Conservation (phyloP, 1,284 basidiomycete genomes). For the Trametes hirsuta region DNA sequence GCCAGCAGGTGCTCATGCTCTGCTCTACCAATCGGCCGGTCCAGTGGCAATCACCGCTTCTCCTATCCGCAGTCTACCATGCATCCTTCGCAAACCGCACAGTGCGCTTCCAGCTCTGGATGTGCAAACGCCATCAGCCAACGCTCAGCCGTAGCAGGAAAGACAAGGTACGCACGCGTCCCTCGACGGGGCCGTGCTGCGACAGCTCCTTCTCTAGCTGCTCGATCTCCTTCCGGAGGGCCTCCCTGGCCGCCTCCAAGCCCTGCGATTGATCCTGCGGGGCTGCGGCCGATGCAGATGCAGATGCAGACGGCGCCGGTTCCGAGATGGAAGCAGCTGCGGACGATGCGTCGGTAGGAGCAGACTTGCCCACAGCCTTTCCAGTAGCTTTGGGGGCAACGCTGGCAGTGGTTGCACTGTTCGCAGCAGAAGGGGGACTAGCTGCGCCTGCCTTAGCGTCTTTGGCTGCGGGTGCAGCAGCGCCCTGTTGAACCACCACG, state of each 20-base stretch:
- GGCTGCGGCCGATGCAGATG: background rate
- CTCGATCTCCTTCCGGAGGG: background rate
- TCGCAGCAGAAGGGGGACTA: background rate
- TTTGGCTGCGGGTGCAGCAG: background rate
- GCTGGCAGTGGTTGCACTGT: background rate
- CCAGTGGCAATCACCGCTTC: background rate
- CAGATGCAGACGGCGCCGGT: background rate
- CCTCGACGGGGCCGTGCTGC: background rate
- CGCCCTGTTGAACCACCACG: conserved; percentile 39
- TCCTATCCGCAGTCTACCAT: background rate
- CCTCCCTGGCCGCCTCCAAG: background rate
- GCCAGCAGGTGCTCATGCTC: background rate
- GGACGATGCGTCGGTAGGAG: background rate
- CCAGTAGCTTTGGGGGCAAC: background rate
- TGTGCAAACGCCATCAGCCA: background rate
- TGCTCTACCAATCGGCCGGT: too few species aligned
- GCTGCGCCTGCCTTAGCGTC: background rate
- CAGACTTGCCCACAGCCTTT: background rate
- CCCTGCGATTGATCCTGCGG: background rate
- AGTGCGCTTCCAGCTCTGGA: background rate
- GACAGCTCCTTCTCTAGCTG: conserved; percentile 2
- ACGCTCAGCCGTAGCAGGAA: background rate
- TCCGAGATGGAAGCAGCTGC: background rate
- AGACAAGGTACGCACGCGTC: background rate
- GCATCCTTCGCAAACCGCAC: background rate